Conservation (phyloP, 202 grass and related monocot species). For the Hordeum pubiflorum region DNA sequence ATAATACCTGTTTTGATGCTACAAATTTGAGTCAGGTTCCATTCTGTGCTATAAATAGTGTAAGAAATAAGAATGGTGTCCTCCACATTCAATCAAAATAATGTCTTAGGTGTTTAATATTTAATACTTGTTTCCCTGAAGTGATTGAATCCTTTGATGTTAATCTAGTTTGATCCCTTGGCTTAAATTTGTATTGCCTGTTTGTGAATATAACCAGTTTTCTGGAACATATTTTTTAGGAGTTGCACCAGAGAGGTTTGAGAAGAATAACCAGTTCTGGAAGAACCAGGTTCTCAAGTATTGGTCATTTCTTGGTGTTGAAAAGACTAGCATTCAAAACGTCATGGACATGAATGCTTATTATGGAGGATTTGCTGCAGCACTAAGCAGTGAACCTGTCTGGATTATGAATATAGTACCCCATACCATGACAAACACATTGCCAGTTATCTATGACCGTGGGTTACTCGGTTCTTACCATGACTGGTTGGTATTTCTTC, state of each 20-base stretch:
- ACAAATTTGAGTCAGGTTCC: slow-evolving; percentile 8
- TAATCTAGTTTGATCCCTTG: background rate
- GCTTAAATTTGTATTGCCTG: too few relatives aligned
- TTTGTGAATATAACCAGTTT: slow-evolving; percentile 25
- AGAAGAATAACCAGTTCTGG: slow-evolving; percentile 66
- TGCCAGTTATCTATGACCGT: slow-evolving; percentile 74
- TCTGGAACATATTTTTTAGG: slow-evolving; percentile 45
- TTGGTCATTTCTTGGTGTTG: slow-evolving; percentile 62
- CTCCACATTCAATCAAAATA: too few relatives aligned
- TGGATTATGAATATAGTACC: slow-evolving; percentile 97
- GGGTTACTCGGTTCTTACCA: slow-evolving; percentile 80
- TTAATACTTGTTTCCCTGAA: too few relatives aligned
- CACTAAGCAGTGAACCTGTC: slow-evolving; percentile 53
- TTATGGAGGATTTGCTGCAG: slow-evolving; percentile 81
- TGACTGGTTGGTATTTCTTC: slow-evolving; percentile 66
- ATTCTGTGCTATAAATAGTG: too few relatives aligned
- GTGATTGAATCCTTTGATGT: too few relatives aligned
- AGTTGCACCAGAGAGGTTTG: slow-evolving; percentile 60
- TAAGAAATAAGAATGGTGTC: too few relatives aligned
- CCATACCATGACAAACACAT: slow-evolving; percentile 48
- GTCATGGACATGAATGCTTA: slow-evolving; percentile 96
- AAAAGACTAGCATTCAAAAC: slow-evolving; percentile 63
- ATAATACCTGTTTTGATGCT: too few relatives aligned
- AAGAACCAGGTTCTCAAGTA: slow-evolving; percentile 56
- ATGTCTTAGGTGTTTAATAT: too few relatives aligned